Conservation (phyloP, 805 yeast genomes). For the Yarrowia keelungensis region DNA sequence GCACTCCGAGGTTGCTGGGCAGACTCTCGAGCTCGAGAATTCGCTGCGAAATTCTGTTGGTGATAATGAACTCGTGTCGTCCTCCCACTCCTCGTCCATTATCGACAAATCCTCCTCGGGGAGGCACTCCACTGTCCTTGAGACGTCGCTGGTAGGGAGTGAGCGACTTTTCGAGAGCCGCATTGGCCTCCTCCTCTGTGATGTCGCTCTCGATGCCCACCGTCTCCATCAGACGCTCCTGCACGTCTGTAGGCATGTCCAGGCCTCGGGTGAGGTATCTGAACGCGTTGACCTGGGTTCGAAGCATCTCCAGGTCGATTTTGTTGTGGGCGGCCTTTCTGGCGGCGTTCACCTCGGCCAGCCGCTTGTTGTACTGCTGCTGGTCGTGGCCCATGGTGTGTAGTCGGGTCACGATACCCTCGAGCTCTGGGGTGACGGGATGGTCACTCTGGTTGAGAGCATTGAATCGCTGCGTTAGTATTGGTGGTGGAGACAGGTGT, state of each 20-base stretch:
- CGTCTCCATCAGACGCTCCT: slow-evolving; percentile 50
- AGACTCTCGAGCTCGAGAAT: slow-evolving; percentile 54
- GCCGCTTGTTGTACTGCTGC: slow-evolving; percentile 44
- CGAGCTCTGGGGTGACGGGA: slow-evolving; percentile 45
- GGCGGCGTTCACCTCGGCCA: slow-evolving; percentile 41
- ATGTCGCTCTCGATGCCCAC: slow-evolving; percentile 40
- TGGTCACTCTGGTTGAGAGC: slow-evolving; percentile 19
- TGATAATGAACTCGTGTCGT: slow-evolving; percentile 55
- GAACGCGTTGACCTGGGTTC: slow-evolving; percentile 75
- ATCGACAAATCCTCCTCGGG: slow-evolving; percentile 40
- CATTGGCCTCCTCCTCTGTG: slow-evolving; percentile 24
- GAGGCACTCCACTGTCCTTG: slow-evolving; percentile 40
- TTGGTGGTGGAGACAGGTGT: not conserved
- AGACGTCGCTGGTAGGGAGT: slow-evolving; percentile 38
- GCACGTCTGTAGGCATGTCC: slow-evolving; percentile 62
- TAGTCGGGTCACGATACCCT: slow-evolving; percentile 47
- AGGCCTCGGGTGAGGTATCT: slow-evolving; percentile 63
- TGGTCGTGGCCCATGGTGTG: slow-evolving; percentile 46
- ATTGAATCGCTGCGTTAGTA: slow-evolving; percentile 35
- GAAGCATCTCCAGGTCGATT: slow-evolving; percentile 56
- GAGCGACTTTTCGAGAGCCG: slow-evolving; percentile 11
- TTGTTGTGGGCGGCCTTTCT: slow-evolving; percentile 39
- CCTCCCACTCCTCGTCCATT: slow-evolving; percentile 42
- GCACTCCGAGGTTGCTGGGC: slow-evolving; percentile 50
- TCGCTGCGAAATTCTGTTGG: slow-evolving; percentile 54